A percentile compares a stretch with the other conserved stretches of the same genome.
phyloP scores from a whole-genome alignment of 1,284 basidiomycete genomes.

The Ustilago crameri region DNA sequence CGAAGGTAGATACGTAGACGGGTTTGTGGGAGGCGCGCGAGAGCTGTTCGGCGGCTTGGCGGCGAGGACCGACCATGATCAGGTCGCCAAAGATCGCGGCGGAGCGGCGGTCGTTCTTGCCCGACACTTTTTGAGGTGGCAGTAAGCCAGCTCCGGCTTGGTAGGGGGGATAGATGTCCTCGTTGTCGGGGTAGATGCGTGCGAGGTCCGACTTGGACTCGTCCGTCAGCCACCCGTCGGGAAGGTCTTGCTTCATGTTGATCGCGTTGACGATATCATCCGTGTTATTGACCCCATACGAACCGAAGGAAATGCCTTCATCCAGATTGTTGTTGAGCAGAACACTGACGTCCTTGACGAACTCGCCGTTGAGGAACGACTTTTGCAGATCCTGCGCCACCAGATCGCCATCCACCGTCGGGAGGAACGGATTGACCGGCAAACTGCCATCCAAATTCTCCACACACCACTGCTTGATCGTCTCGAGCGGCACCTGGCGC shows the following conservation, averaged over 20 bases:
- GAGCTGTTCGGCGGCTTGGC: conserved; percentile 15
- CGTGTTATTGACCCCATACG: conserved; percentile 28
- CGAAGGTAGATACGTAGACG: conserved; percentile 53
- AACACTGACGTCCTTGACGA: conserved; percentile 15
- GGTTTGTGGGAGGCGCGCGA: conserved; percentile 2
- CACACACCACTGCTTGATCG: conserved; percentile 28
- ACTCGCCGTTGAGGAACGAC: conserved; percentile 21
- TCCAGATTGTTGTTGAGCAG: conserved; percentile 28
- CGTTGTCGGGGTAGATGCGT: conserved; percentile 34
- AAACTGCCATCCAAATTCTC: background rate
- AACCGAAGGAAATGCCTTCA: conserved; percentile 41
- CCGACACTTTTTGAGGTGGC: conserved; percentile 3
- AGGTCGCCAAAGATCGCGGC: conserved; percentile 38
- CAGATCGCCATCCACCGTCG: conserved; percentile 34
- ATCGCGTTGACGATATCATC: conserved; percentile 20
- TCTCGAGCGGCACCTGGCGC: conserved; percentile 20
- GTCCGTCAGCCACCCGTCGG: conserved; percentile 12
- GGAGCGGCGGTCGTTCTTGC: conserved; percentile 27
- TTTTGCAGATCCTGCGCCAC: conserved; percentile 29
- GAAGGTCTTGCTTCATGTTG: conserved; percentile 6
- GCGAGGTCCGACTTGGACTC: conserved; percentile 4
- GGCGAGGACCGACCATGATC: conserved; percentile 18
- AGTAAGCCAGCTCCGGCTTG: conserved; percentile 31
- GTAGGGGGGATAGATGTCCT: conserved; percentile 34
- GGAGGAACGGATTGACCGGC: conserved; percentile 6